A percentile compares a stretch with the other conserved stretches of the same genome.
phyloP scores from a whole-genome alignment of 163 green algal genomes.

The Coccomyxa subellipsoidea region DNA sequence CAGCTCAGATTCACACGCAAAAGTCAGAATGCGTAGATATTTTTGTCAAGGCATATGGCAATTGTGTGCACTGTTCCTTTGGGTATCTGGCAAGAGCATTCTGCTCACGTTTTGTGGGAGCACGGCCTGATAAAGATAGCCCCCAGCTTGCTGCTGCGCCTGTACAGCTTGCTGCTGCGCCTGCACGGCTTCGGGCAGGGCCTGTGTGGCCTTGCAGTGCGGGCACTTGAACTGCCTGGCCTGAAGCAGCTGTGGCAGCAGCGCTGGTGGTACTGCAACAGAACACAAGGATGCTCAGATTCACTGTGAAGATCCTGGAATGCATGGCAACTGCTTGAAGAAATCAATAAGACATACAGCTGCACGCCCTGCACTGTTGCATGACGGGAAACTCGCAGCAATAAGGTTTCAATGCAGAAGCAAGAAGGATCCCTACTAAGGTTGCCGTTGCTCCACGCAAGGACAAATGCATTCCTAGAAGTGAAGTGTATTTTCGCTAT shows the following conservation, averaged over 20 bases:
- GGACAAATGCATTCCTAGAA: not conserved
- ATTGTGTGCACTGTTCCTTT: too few relatives aligned
- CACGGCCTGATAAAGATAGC: too few relatives aligned
- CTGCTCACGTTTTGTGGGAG: too few relatives aligned
- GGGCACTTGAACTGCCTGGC: constrained; percentile 41
- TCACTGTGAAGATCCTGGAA: too few relatives aligned
- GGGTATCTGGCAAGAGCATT: too few relatives aligned
- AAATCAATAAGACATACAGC: not conserved
- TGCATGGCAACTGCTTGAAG: not conserved
- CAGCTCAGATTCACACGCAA: too few relatives aligned
- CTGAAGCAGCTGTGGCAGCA: constrained; percentile 30
- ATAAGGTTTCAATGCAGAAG: too few relatives aligned
- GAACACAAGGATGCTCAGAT: too few relatives aligned
- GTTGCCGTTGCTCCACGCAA: not conserved
- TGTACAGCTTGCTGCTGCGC: not conserved
- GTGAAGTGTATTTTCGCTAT: not conserved
- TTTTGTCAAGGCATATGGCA: too few relatives aligned
- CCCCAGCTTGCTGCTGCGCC: not conserved
- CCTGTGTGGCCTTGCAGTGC: constrained; percentile 35
- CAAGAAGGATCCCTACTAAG: too few relatives aligned
- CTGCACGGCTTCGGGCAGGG: constrained; percentile 11
- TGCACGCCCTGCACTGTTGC: not conserved
- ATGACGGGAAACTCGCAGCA: too few relatives aligned
- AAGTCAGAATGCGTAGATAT: too few relatives aligned
- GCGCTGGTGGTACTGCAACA: constrained; percentile 30